These are phyloP conservation scores for Suillus discolor DNA, from an alignment of 768 basidiomycete species.

Conservation along the genomic window DNA sequence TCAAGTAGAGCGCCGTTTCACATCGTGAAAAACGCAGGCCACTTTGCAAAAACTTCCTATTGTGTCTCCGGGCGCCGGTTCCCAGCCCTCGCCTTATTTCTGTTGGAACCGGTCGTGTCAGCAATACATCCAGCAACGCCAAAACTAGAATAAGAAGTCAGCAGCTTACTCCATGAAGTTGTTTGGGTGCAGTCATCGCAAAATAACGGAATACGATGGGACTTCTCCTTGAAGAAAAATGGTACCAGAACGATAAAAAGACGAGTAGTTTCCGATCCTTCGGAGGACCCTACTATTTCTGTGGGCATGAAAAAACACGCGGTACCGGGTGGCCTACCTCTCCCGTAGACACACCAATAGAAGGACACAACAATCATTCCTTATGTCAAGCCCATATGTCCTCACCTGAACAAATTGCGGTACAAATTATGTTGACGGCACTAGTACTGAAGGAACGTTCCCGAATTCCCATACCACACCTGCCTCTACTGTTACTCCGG, in stretches of 20 bases:
- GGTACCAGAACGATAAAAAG: background rate
- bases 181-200: background rate
- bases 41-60: too few relatives aligned
- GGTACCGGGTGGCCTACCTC: background rate
- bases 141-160: background rate
- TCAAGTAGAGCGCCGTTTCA: background rate
- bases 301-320: background rate
- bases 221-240: background rate
- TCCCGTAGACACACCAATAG: too few relatives aligned
- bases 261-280: background rate
- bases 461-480: background rate
- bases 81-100: background rate
- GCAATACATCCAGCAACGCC: background rate
- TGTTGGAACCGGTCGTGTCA: background rate
- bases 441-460: background rate
- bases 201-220: background rate
- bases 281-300: background rate
- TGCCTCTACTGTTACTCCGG: background rate
- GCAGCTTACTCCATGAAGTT: background rate
- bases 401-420: background rate
- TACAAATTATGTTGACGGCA: background rate
- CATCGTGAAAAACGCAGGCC: too few relatives aligned
- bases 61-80: background rate
- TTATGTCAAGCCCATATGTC: background rate
- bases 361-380: too few relatives aligned